phyloP scores from a whole-genome alignment of 208 protist genomes.

The Trypanosoma boissoni region DNA sequence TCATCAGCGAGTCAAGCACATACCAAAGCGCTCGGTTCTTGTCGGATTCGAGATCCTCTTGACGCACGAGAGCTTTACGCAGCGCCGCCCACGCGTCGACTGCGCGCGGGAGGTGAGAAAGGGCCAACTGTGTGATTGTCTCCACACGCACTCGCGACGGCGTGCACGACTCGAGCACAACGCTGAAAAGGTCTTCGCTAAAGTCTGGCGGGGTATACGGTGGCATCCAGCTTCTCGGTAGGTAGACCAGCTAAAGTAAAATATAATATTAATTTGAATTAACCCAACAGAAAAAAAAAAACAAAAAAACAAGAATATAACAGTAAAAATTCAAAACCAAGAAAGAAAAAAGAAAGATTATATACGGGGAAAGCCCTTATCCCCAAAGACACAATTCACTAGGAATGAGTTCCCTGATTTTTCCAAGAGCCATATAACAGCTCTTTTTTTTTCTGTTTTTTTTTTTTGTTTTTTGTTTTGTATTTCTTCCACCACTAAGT shows the following conservation, averaged over 20 bases:
- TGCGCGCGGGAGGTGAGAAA: constrained; percentile 50
- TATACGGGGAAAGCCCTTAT: too few species aligned
- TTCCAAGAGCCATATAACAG: neutral
- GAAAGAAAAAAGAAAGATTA: too few species aligned
- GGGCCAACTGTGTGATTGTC: constrained; percentile 49
- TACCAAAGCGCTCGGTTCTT: constrained; percentile 69
- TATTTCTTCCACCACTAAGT: neutral
- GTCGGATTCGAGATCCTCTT: constrained; percentile 35
- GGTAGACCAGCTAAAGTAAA: neutral
- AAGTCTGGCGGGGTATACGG: constrained; percentile 23
- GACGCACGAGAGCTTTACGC: constrained; percentile 54
- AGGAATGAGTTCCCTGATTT: too few species aligned
- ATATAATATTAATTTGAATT: constrained; percentile 7
- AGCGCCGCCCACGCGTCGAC: constrained; percentile 62
- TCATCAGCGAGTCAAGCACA: constrained; percentile 69
- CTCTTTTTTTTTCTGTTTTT: neutral
- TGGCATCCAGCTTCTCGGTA: constrained; percentile 7
- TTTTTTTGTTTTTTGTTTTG: neutral
- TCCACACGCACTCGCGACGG: constrained; percentile 51
- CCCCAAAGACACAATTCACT: too few species aligned
- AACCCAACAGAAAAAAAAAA: constrained; percentile 23
- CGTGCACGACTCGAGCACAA: constrained; percentile 49
- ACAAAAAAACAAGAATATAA: constrained; percentile 15
- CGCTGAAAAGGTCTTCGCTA: constrained; percentile 57
- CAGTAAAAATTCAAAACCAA: neutral